Conservation (phyloP, 2,329 filamentous ascomycete genomes). For the Lasiodiplodia hormozganensis region DNA sequence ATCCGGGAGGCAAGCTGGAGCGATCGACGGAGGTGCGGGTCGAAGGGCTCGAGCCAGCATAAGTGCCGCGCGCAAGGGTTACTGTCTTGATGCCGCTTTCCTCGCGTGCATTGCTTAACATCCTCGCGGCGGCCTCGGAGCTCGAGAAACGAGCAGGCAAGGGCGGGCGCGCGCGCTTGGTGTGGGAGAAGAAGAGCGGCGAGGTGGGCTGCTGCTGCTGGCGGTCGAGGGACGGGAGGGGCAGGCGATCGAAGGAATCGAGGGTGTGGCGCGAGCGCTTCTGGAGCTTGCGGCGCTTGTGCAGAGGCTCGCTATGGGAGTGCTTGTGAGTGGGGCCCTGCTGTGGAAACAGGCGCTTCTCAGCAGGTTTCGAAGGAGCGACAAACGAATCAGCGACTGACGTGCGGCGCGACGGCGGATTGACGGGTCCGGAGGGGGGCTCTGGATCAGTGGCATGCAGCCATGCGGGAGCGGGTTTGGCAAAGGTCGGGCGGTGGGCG, state of each 20-base stretch:
- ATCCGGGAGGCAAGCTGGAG: constrained; percentile 46
- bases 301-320: constrained; percentile 39
- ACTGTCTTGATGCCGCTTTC: constrained; percentile 60
- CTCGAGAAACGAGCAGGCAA: constrained; percentile 63
- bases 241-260: constrained; percentile 43
- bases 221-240: constrained; percentile 34
- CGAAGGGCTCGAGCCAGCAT: constrained; percentile 50
- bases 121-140: constrained; percentile 65
- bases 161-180: constrained; percentile 49
- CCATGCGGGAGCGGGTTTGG: constrained; percentile 29
- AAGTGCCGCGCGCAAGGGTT: constrained; percentile 56
- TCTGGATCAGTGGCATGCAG: constrained; percentile 6
- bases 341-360: constrained; percentile 23
- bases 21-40: constrained; percentile 62
- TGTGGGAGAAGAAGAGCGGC: constrained; percentile 62
- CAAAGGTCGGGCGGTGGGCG: constrained; percentile 35
- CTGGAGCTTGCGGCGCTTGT: constrained; percentile 44
- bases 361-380: constrained; percentile 26
- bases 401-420: constrained; percentile 28
- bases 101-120: constrained; percentile 59
- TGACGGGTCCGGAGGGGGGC: constrained; percentile 33
- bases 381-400: constrained; percentile 32
- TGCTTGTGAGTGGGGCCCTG: constrained; percentile 4
- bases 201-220: constrained; percentile 52
- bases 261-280: constrained; percentile 43